A percentile compares a stretch with the other conserved stretches of the same genome.
phyloP scores from a whole-genome alignment of 345 rosid genomes.

The Draba incana region DNA sequence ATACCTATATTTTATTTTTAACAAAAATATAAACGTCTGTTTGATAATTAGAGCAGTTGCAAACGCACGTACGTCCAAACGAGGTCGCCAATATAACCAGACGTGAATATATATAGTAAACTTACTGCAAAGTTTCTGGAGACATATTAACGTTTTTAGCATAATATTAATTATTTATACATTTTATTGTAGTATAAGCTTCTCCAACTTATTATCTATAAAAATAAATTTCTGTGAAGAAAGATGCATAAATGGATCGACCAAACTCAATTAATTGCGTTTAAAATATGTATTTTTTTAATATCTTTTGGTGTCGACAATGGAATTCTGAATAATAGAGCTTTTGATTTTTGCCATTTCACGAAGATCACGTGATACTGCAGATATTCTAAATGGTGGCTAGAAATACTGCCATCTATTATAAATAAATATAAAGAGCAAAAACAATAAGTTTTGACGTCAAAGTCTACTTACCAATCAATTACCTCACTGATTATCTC shows the following conservation, averaged over 20 bases:
- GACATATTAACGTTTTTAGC: neutral
- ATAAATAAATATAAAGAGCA: neutral
- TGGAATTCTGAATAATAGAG: slow-evolving; percentile 15
- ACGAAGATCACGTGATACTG: slow-evolving; percentile 42
- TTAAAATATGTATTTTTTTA: neutral
- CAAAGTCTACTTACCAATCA: slow-evolving; percentile 35
- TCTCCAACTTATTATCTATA: too few relatives aligned
- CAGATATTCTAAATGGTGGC: slow-evolving; percentile 20
- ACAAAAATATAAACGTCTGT: too few relatives aligned
- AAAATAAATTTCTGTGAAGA: too few relatives aligned
- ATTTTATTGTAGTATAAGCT: too few relatives aligned
- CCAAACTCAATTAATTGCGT: neutral
- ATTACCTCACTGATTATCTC: slow-evolving; percentile 31
- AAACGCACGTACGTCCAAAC: too few relatives aligned
- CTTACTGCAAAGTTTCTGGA: neutral
- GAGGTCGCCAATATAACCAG: too few relatives aligned
- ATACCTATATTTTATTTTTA: too few relatives aligned
- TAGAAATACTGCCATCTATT: neutral
- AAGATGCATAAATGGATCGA: neutral
- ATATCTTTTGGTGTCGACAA: slow-evolving; percentile 19
- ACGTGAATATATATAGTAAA: neutral
- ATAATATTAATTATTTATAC: too few relatives aligned
- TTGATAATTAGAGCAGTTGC: too few relatives aligned
- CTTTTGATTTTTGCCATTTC: slow-evolving; percentile 25
- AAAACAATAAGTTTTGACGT: slow-evolving; percentile 1